Conservation (phyloP, 768 basidiomycete genomes). For the Pulveroboletus sp. region DNA sequence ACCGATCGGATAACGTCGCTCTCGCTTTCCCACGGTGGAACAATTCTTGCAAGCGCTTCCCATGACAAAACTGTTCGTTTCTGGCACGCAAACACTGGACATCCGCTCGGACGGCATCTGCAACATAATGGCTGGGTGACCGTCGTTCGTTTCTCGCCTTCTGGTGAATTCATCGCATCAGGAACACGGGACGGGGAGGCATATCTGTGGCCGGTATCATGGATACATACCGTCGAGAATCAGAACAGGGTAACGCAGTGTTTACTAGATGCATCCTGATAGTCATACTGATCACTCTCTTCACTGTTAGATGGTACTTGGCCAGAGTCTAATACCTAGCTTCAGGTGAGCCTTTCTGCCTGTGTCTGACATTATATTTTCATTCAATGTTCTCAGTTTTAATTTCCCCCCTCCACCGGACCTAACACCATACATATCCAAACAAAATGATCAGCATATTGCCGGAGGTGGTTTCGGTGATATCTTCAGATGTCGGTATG, state of each 20-base stretch:
- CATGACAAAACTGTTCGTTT: neutral
- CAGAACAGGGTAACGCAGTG: too few species aligned
- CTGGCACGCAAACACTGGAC: neutral
- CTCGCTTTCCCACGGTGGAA: neutral
- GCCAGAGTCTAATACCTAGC: too few species aligned
- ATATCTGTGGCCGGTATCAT: neutral
- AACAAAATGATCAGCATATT: neutral
- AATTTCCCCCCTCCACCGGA: neutral
- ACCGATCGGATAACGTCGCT: neutral
- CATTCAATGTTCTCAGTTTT: too few species aligned
- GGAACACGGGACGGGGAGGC: neutral
- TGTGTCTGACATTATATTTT: too few species aligned
- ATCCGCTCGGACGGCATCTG: too few species aligned
- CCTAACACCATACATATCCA: constrained; percentile 6
- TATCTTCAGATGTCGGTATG: constrained; percentile 4
- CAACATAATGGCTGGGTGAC: too few species aligned
- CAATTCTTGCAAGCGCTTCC: neutral
- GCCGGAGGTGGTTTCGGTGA: constrained; percentile 7
- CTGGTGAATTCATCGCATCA: neutral
- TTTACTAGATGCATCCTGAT: too few species aligned
- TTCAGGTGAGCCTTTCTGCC: too few species aligned
- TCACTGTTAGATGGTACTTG: too few species aligned
- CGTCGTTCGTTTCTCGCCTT: constrained; percentile 6
- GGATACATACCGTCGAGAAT: too few species aligned
- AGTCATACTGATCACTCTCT: too few species aligned